Evolutionary conservation across 306 rosid genomes (phyloP).

Genomic region (Rosa chinensis): DNA sequence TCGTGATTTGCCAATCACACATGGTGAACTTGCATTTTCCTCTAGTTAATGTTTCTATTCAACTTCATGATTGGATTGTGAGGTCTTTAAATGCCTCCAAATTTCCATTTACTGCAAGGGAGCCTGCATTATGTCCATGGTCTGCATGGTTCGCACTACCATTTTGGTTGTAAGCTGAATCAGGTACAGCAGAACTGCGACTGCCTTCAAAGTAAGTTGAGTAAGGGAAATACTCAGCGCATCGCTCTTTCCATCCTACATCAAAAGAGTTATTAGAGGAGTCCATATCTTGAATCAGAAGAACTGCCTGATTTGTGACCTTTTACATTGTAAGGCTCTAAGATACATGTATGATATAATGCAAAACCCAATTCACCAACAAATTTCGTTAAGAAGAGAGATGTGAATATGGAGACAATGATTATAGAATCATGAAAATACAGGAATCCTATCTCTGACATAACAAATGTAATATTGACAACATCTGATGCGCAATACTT

Average conservation of each 20-base stretch:
- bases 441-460: too few relatives aligned
- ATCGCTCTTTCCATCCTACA: conserved; percentile 89
- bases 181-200: conserved; percentile 69
- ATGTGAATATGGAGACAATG: not conserved
- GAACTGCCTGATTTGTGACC: not conserved
- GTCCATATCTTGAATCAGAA: conserved; percentile 7
- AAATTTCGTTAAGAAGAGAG: not conserved
- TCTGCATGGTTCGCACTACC: conserved; percentile 43
- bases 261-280: conserved; percentile 2
- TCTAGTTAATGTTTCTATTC: conserved; percentile 18
- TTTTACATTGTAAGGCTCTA: not conserved
- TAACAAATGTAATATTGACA: not conserved
- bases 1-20: conserved; percentile 30
- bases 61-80: conserved; percentile 37
- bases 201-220: conserved; percentile 74
- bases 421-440: not conserved
- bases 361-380: not conserved
- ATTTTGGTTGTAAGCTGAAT: conserved; percentile 53
- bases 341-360: not conserved
- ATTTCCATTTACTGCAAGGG: conserved; percentile 63
- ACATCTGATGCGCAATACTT: not conserved
- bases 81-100: conserved; percentile 66
- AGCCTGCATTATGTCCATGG: conserved; percentile 36
- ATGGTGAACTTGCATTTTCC: conserved; percentile 8
- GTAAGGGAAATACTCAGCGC: conserved; percentile 74